Conservation (phyloP, 2,329 filamentous ascomycete genomes). For the Hymenoscyphus salicellus region DNA sequence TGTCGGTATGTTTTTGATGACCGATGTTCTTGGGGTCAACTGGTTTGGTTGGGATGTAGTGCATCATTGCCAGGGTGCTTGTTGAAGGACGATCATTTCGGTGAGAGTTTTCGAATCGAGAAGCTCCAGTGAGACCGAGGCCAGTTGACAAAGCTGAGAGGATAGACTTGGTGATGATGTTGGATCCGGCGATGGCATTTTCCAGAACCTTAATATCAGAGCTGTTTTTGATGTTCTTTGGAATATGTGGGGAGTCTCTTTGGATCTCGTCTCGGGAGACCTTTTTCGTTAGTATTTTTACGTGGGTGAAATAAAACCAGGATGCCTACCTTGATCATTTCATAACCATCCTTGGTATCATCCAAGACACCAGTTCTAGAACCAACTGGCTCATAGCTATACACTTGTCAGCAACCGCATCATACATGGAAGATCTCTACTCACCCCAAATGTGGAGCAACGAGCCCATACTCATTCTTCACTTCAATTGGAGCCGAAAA, state of each 20-base stretch:
- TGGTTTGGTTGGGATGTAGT: slow-evolving; percentile 49
- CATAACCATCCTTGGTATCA: slow-evolving; percentile 51
- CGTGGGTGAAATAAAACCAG: neutral
- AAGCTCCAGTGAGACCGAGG: slow-evolving; percentile 44
- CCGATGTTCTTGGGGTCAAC: slow-evolving; percentile 45
- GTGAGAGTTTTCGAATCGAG: slow-evolving; percentile 50
- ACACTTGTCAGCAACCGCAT: slow-evolving; percentile 17
- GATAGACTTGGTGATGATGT: slow-evolving; percentile 46
- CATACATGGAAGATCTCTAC: slow-evolving; percentile 13
- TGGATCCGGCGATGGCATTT: slow-evolving; percentile 49
- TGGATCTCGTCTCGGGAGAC: slow-evolving; percentile 50
- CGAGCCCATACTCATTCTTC: slow-evolving; percentile 56
- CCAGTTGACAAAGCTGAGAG: slow-evolving; percentile 43
- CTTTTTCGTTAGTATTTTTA: slow-evolving; percentile 29
- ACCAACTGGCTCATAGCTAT: slow-evolving; percentile 48
- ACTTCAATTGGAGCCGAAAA: slow-evolving; percentile 51
- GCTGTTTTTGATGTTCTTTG: slow-evolving; percentile 48
- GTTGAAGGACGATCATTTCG: slow-evolving; percentile 50
- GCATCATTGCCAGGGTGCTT: slow-evolving; percentile 53
- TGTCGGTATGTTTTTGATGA: slow-evolving; percentile 57
- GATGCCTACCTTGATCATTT: slow-evolving; percentile 48
- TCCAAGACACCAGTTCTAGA: slow-evolving; percentile 47
- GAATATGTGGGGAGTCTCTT: slow-evolving; percentile 45
- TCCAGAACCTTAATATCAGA: slow-evolving; percentile 48
- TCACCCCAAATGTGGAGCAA: slow-evolving; percentile 52